These are phyloP conservation scores for Mortierella sp. DNA, from an alignment of 371 early-diverging fungal genomes.

Conservation along the genomic window DNA sequence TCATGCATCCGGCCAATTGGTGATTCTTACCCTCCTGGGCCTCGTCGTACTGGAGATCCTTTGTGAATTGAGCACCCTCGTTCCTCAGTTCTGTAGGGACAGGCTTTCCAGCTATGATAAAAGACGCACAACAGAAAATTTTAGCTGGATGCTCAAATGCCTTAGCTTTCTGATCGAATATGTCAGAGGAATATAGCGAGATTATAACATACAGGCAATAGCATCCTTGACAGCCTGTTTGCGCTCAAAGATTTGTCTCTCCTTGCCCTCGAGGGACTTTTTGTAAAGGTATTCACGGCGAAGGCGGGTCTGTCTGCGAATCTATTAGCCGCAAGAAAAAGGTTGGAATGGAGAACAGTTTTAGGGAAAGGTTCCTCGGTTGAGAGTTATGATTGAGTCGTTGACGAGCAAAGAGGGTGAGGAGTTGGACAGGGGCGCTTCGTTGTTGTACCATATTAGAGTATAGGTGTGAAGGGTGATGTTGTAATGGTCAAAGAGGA, in stretches of 20 bases:
- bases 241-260: constrained; percentile 89
- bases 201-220: constrained; percentile 74
- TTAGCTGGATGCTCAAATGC: not conserved
- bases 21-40: constrained; percentile 76
- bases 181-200: not conserved
- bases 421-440: not conserved
- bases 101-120: constrained; percentile 82
- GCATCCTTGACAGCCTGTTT: constrained; percentile 95
- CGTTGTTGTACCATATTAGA: constrained; percentile 1
- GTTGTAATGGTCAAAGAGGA: not conserved
- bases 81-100: constrained; percentile 88
- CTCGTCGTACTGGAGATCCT: constrained; percentile 91
- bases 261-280: constrained; percentile 94
- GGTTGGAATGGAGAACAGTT: not conserved
- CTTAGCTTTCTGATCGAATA: not conserved
- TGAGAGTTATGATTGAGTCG: not conserved
- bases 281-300: constrained; percentile 95
- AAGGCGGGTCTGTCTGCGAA: constrained; percentile 86
- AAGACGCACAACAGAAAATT: not conserved
- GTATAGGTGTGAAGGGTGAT: constrained; percentile 1
- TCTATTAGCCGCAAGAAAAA: constrained; percentile 58
- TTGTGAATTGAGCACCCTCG: constrained; percentile 80
- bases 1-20: not conserved
- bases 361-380: not conserved
- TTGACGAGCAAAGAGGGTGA: not conserved